Conservation (phyloP, 164 flowering plant genomes). For the Platanus orientalis region DNA sequence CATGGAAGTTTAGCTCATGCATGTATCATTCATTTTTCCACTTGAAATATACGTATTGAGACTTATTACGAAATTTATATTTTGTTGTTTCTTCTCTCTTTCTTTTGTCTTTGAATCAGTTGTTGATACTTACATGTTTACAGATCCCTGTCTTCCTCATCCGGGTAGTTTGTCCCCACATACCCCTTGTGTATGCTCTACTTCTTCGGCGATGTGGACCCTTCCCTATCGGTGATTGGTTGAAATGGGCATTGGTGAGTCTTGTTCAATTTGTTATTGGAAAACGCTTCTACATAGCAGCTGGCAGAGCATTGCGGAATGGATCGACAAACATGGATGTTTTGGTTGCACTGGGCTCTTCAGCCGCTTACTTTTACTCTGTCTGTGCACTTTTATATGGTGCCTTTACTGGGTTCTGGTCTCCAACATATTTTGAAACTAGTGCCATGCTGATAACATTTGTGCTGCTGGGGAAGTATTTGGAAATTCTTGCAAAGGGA, state of each 20-base stretch:
- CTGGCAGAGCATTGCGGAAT: conserved; percentile 82
- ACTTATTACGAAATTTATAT: neutral
- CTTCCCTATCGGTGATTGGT: conserved; percentile 91
- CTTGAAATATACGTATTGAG: neutral
- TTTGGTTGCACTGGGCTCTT: conserved; percentile 91
- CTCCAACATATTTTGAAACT: conserved; percentile 94
- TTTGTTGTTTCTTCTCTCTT: neutral
- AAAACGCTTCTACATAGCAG: conserved; percentile 90
- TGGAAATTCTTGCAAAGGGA: conserved; percentile 94
- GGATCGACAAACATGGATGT: conserved; percentile 99
- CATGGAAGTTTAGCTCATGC: conserved; percentile 1
- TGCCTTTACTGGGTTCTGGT: conserved; percentile 89
- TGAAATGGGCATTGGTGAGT: conserved; percentile 83
- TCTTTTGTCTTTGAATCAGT: neutral
- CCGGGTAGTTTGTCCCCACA: conserved; percentile 79
- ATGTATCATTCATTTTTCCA: neutral
- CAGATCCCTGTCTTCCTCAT: conserved; percentile 87
- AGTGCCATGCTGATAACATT: conserved; percentile 97
- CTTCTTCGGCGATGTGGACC: conserved; percentile 91
- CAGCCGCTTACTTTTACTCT: conserved; percentile 94
- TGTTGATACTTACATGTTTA: conserved; percentile 10
- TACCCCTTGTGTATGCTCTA: conserved; percentile 70
- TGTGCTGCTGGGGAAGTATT: conserved; percentile 91
- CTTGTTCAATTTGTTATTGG: conserved; percentile 90
- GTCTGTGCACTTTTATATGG: conserved; percentile 91